Evolutionary conservation across 1,284 basidiomycete genomes (phyloP).

Genomic region (Puccinia triticina): DNA sequence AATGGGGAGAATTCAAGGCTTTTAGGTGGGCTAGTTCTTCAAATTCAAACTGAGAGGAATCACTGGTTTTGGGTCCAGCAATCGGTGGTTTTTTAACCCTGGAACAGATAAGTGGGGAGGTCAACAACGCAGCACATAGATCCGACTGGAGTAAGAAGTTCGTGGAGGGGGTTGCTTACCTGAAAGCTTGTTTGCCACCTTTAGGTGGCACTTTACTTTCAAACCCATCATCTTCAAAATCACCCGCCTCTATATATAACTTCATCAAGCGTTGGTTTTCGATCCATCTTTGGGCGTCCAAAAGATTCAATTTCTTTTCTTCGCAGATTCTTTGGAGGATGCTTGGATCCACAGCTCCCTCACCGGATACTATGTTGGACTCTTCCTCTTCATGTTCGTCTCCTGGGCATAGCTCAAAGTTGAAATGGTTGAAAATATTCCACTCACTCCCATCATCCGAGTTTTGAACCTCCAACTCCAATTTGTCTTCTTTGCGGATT

Average conservation of each 20-base stretch:
- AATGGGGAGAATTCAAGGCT: slow-evolving; percentile 14
- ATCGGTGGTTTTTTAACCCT: slow-evolving; percentile 25
- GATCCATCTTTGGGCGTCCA: slow-evolving; percentile 23
- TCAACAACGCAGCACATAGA: not conserved
- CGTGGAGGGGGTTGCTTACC: not conserved
- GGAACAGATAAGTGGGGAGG: not conserved
- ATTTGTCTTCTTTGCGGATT: slow-evolving; percentile 39
- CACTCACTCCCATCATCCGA: slow-evolving; percentile 46
- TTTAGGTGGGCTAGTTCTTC: not conserved
- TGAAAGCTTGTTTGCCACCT: slow-evolving; percentile 50
- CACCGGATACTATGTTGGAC: not conserved
- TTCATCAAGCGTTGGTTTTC: slow-evolving; percentile 35
- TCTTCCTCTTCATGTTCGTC: slow-evolving; percentile 51
- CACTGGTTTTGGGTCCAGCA: not conserved
- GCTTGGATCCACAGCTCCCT: not conserved
- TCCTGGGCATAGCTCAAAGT: slow-evolving; percentile 39
- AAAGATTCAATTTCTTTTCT: slow-evolving; percentile 15
- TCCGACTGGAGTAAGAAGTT: not conserved
- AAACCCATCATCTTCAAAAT: slow-evolving; percentile 52
- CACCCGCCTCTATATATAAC: slow-evolving; percentile 44
- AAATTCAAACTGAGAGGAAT: slow-evolving; percentile 20
- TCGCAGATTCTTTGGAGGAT: slow-evolving; percentile 8
- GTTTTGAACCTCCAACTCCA: slow-evolving; percentile 38
- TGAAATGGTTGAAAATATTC: slow-evolving; percentile 45
- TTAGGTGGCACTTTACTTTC: slow-evolving; percentile 51